These are phyloP conservation scores for Theobroma cacao DNA, from an alignment of 345 rosid genomes.

Conservation along the genomic window DNA sequence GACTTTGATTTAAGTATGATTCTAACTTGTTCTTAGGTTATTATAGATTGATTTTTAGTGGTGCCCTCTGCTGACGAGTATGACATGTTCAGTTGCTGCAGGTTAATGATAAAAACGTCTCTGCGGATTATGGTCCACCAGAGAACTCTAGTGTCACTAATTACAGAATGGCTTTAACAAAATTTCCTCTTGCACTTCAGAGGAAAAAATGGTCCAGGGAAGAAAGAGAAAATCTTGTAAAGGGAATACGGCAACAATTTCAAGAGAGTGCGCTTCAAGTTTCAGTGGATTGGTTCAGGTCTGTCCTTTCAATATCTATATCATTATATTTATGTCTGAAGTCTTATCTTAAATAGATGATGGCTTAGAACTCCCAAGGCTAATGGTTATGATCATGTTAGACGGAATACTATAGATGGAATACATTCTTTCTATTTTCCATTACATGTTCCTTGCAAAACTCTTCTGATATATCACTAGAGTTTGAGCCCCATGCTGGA, in stretches of 20 bases:
- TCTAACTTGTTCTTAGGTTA: neutral
- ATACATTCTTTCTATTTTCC: neutral
- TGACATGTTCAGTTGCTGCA: conserved; percentile 30
- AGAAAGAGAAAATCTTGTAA: conserved; percentile 69
- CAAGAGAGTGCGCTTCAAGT: conserved; percentile 61
- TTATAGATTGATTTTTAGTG: conserved; percentile 5
- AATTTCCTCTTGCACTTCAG: conserved; percentile 49
- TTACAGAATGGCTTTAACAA: conserved; percentile 50
- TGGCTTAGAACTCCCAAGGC: neutral
- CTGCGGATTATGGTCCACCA: conserved; percentile 57
- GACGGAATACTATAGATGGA: neutral
- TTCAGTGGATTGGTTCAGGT: conserved; percentile 66
- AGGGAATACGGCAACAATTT: conserved; percentile 73
- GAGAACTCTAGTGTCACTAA: conserved; percentile 68
- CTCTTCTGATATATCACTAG: neutral
- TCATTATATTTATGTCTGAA: neutral
- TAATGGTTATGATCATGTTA: neutral
- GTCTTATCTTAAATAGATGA: neutral
- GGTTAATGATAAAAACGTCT: conserved; percentile 49
- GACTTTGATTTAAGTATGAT: neutral
- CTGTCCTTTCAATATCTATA: neutral
- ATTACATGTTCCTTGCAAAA: neutral
- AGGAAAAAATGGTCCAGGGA: conserved; percentile 63
- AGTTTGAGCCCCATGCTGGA: neutral
- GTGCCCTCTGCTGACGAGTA: conserved; percentile 2